Conservation (phyloP, 1,284 basidiomycete genomes). For the Gomphus bonarii region DNA sequence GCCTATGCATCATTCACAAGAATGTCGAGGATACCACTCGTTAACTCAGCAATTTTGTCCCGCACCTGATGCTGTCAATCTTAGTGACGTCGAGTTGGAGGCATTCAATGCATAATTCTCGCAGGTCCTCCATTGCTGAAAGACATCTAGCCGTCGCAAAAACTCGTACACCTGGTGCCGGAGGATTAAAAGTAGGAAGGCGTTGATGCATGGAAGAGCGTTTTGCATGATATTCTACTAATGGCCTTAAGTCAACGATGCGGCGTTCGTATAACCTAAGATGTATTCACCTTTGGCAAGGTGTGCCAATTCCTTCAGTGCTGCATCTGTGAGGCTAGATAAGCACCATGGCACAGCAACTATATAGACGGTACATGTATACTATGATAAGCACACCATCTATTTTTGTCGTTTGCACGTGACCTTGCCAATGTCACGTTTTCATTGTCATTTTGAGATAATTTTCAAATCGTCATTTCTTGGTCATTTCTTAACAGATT, state of each 20-base stretch:
- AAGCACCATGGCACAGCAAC: not conserved
- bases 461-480: too few relatives aligned
- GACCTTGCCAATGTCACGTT: too few relatives aligned
- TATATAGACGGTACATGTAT: too few relatives aligned
- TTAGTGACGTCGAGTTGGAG: slow-evolving; percentile 11
- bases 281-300: slow-evolving; percentile 6
- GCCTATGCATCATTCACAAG: slow-evolving; percentile 12
- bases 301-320: slow-evolving; percentile 9
- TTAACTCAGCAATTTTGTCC: slow-evolving; percentile 1
- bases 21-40: slow-evolving; percentile 3
- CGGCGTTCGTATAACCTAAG: not conserved
- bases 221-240: slow-evolving; percentile 5
- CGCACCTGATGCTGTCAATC: slow-evolving; percentile 1
- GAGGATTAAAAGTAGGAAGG: not conserved
- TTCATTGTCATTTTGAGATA: too few relatives aligned
- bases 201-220: not conserved
- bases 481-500: too few relatives aligned
- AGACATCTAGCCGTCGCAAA: slow-evolving; percentile 10
- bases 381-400: slow-evolving; percentile 10
- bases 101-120: slow-evolving; percentile 5
- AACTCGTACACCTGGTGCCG: slow-evolving; percentile 6
- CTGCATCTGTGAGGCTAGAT: slow-evolving; percentile 6
- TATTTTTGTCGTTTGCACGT: too few relatives aligned
- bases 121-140: slow-evolving; percentile 4
- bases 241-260: not conserved